These are phyloP conservation scores for Knoxia roxburghii DNA, from an alignment of 257 asterid species.

Conservation along the genomic window DNA sequence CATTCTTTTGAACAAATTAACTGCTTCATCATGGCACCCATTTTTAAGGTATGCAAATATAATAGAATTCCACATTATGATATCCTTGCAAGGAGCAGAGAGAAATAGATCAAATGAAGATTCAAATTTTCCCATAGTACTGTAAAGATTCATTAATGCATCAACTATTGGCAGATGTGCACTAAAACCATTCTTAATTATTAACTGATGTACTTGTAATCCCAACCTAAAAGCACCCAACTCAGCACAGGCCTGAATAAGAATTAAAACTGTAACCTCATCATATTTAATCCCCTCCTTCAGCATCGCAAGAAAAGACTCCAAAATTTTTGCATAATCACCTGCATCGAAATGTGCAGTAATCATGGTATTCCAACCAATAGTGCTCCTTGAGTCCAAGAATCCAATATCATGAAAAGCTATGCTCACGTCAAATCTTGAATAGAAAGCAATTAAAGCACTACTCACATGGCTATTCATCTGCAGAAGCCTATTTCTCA, in stretches of 20 bases:
- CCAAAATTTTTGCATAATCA: conserved; percentile 6
- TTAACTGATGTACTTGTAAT: conserved; percentile 25
- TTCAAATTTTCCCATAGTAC: conserved; percentile 15
- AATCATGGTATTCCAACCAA: conserved; percentile 25
- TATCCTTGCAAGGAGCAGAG: conserved; percentile 16
- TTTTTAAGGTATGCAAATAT: conserved; percentile 18
- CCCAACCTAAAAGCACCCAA: conserved; percentile 15
- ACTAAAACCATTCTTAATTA: conserved; percentile 11
- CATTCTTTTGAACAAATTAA: conserved; percentile 17
- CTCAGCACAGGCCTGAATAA: conserved; percentile 23
- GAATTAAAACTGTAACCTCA: conserved; percentile 19
- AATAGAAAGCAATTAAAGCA: conserved; percentile 28
- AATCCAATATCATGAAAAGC: conserved; percentile 15
- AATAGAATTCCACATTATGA: conserved; percentile 25
- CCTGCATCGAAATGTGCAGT: conserved; percentile 23
- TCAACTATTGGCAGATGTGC: conserved; percentile 13
- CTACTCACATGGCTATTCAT: conserved; percentile 22
- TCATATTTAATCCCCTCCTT: conserved; percentile 15
- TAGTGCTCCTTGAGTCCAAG: conserved; percentile 14
- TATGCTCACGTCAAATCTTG: conserved; percentile 12
- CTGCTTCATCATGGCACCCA: conserved; percentile 20
- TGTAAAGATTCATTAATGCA: conserved; percentile 21
- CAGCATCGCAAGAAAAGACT: conserved; percentile 20
- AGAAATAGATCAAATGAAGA: conserved; percentile 14
- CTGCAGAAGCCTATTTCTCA: conserved; percentile 25